Evolutionary conservation across 2,329 filamentous ascomycete genomes (phyloP), one percentile per base, ranked within the genome.

Genomic region (Scytalidium sp.): DNA sequence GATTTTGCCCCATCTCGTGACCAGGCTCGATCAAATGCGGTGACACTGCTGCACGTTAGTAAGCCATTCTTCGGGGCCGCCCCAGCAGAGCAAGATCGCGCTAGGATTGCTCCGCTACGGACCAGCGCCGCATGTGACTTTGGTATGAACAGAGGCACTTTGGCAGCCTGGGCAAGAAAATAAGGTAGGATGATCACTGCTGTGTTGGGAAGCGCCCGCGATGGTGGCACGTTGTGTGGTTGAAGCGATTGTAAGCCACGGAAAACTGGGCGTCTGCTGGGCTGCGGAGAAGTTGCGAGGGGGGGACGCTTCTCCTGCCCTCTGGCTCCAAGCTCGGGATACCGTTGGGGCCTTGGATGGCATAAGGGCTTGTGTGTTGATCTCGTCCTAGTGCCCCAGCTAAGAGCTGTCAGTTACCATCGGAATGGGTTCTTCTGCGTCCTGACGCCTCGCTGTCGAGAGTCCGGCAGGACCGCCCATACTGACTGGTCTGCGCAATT

Each of bases 101-200:
- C 32, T 36, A 36, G 32, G 32, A 36, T 10, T 8, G 17, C 17
- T 36, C 32, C 32, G 32, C n/a, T 36, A 29, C 25, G 25, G 25
- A 8, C 8, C 17, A 15, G 32, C 13, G 4, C 5, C 5, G 13
- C 32, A n/a, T 36, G 32, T 36, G 32, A 36, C 32, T 36, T n/a
- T 6, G 32, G n/a, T n/a, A n/a, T n/a, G n/a, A n/a, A n/a, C n/a
- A n/a, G n/a, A n/a, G n/a, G n/a, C n/a, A n/a, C n/a, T n/a, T n/a
- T n/a, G n/a, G n/a, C n/a, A n/a, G n/a, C n/a, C n/a, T n/a, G 25
- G 25, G 25, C 25, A 29, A 36, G 17, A 36, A 55, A 52, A 56
- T 57, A 57, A 57, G 55, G 53, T 56, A 54, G 44, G 56, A 36
- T 53, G 51, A 58, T 58, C 56, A 45, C 39, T 52, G 40, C 53